Base-by-base conservation (phyloP, 2,329 filamentous ascomycete genomes). In the Elsinoe arachidis region DNA sequence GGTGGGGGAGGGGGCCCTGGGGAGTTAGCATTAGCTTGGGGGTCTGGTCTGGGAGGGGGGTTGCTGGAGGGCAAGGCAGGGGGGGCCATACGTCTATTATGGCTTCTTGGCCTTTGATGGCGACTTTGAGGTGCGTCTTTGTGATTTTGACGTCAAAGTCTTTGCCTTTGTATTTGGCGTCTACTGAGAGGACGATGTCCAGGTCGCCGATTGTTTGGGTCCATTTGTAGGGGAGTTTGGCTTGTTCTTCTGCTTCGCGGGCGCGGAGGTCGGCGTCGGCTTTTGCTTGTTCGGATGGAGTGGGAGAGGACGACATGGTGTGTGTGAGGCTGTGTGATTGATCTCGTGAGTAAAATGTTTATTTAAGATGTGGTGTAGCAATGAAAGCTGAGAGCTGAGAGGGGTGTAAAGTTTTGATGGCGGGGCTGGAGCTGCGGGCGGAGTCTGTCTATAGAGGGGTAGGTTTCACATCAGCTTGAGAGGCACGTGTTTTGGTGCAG, bases 141-240 rank as follows among this genome's bases (percentile, higher is more conserved):
- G 87, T 88, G 70, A 99, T 80, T 58, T 88, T 84, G 58, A 99
- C 84, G 58, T 87, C 83, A 35, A 99, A 75, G 70, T 99, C 93
- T 64, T 81, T 82, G 38, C 84, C 89, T 74, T 95, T 95, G 64
- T 92, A 77, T 72, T 91, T 95, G 21, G 80, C 86, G 0, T 92
- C 87, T 0, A 99, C 83, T 26, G 81, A 77, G 59, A 95, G 80
- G 53, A 80, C 86, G 66, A 97, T 75, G 69, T 96, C 89, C 60
- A 96, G 76, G 69, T 97, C 93, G 64, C 80, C 80, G 70, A 99
- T 96, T 21, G 87, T 91, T 76, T 99, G 93, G 10, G 82, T 87
- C 93, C 93, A 99, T 76, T 95, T 93, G 84, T 99, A 99, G 0
- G 93, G 93, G 41, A 99, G 84, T 21, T 86, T 82, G 41, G 85